Evolutionary conservation across 2,329 filamentous ascomycete genomes (phyloP), one percentile per base, ranked within the genome.

Genomic region (Gyromitra esculenta): DNA sequence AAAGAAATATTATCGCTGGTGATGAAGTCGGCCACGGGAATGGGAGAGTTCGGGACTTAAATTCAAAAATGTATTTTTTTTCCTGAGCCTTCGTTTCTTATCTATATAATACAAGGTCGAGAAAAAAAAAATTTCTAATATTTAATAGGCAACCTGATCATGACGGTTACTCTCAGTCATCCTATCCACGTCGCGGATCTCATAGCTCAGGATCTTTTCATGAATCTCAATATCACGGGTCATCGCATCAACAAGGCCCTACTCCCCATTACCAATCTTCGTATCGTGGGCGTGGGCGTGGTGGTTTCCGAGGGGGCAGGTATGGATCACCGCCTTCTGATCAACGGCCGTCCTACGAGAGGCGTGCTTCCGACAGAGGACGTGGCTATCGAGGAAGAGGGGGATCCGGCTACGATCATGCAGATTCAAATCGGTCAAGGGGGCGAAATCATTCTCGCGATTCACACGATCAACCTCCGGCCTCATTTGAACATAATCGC

Each of bases 1-100:
- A 77, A 54, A 74, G 75, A 64, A 76, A 77, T 18, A 77, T 72
- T 43, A 50, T 67, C 67, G 48, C 67, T n/a, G 52, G 86, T 41
- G 84, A 85, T 72, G 83, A 85, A 64, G 84, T 84, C 64, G 84
- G 86, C 45, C 83, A 83, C 11, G 81, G 81, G 3, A 79, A 82
- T 2, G 83, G 83, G n/a, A 82, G 84, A 25, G 83, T 82, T 41
- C 81, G 83, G 5, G 81, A 86, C 35, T 82, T 69, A 35, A 76
- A 69, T 66, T 57, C 63, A 60, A 66, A 75, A 68, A 71, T 65
- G 78, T 79, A 72, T 56, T 52, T 54, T 52, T 54, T 35, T 60
- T 41, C 35, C 56, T 11, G 35, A 25, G 50, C 56, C 45, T 39
- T 37, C 50, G 48, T 15, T 39, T 25, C 56, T 54, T 59, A 11